These are phyloP conservation scores for Kalanchoe fedtschenkoi DNA, from an alignment of 164 flowering plant species.

Conservation along the genomic window DNA sequence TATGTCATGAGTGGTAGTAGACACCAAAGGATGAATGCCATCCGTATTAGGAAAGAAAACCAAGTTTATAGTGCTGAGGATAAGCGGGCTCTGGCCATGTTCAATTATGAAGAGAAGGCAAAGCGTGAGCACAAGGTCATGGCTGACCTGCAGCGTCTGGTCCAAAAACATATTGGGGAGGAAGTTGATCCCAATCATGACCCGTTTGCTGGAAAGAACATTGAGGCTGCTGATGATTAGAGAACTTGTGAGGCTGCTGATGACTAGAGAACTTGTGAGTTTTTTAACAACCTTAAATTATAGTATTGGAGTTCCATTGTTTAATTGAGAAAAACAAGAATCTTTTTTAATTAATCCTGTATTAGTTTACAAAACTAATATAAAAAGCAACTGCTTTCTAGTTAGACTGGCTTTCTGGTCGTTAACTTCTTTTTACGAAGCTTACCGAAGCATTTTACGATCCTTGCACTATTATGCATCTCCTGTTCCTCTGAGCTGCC, in stretches of 20 bases:
- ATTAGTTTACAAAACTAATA: too few relatives aligned
- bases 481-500: background rate
- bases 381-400: background rate
- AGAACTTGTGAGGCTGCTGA: slow-evolving; percentile 38
- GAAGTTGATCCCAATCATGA: slow-evolving; percentile 90
- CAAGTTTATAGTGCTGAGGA: slow-evolving; percentile 98
- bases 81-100: slow-evolving; percentile 88
- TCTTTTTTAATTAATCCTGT: background rate
- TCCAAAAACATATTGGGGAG: slow-evolving; percentile 88
- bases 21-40: slow-evolving; percentile 98
- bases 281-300: background rate
- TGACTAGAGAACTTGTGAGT: slow-evolving; percentile 19
- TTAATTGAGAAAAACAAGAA: background rate
- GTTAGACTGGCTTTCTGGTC: background rate
- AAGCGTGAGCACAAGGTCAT: slow-evolving; percentile 92
- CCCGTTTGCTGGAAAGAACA: slow-evolving; percentile 57
- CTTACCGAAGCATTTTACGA: background rate
- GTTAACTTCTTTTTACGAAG: background rate
- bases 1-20: slow-evolving; percentile 99
- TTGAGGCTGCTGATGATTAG: slow-evolving; percentile 58
- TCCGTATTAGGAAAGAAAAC: slow-evolving; percentile 98
- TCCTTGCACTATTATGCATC: background rate
- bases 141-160: slow-evolving; percentile 90
- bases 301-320: background rate
- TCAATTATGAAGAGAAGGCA: slow-evolving; percentile 88